phyloP scores from a whole-genome alignment of 139 green algal genomes.

The Pseudopediastrum boryanum region DNA sequence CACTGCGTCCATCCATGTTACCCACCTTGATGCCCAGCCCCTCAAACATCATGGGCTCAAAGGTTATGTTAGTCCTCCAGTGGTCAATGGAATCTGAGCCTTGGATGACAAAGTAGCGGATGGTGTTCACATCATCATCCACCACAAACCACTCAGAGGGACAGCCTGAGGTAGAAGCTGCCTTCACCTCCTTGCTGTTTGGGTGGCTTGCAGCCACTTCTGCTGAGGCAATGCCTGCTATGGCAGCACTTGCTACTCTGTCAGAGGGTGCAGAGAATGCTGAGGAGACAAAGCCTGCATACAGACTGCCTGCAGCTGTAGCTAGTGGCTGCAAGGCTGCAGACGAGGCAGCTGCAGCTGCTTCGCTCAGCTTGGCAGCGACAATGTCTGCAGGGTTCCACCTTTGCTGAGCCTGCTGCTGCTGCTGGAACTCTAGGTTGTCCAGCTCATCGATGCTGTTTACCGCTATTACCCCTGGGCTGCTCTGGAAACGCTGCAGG shows the following conservation, averaged over 20 bases:
- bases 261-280: slow-evolving; percentile 25
- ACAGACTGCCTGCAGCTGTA: slow-evolving; percentile 42
- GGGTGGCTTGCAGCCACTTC: slow-evolving; percentile 24
- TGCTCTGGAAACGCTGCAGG: too few relatives aligned
- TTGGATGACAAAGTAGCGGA: slow-evolving; percentile 85
- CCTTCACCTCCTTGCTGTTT: slow-evolving; percentile 26
- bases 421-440: slow-evolving; percentile 27
- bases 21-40: too few relatives aligned
- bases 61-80: slow-evolving; percentile 89
- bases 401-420: slow-evolving; percentile 18
- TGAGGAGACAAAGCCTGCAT: slow-evolving; percentile 44
- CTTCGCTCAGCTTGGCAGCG: slow-evolving; percentile 57
- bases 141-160: slow-evolving; percentile 85
- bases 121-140: slow-evolving; percentile 68
- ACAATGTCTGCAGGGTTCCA: slow-evolving; percentile 58
- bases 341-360: slow-evolving; percentile 48
- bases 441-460: background rate
- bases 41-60: slow-evolving; percentile 93
- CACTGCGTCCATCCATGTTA: too few relatives aligned
- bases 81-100: slow-evolving; percentile 80
- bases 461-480: background rate
- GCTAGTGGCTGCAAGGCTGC: slow-evolving; percentile 42
- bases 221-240: slow-evolving; percentile 20
- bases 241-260: slow-evolving; percentile 4
- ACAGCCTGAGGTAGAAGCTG: slow-evolving; percentile 33